Evolutionary conservation across 2,329 filamentous ascomycete species (phyloP).

Genomic region (Monosporascus sp.): DNA sequence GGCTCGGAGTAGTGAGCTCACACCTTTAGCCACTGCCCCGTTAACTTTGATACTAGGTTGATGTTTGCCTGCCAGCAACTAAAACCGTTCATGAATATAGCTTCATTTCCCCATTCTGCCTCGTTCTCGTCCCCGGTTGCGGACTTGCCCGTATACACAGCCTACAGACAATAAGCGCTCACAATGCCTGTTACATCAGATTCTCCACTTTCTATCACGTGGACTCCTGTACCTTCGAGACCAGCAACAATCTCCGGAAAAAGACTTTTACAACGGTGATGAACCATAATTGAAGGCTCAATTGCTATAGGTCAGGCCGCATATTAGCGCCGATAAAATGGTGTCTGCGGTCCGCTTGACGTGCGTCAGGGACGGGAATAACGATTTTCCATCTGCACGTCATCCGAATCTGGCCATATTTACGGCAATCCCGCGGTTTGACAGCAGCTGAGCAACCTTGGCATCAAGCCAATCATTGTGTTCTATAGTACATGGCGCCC

Average conservation of each 20-base stretch:
- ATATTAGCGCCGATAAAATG: too few relatives aligned
- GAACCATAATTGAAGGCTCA: not conserved
- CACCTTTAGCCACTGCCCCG: not conserved
- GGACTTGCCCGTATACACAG: not conserved
- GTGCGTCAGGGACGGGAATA: constrained; percentile 5
- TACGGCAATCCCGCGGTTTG: constrained; percentile 20
- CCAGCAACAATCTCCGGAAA: not conserved
- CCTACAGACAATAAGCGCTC: not conserved
- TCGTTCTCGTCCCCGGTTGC: not conserved
- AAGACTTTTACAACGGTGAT: not conserved
- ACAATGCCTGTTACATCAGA: not conserved
- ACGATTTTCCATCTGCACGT: constrained; percentile 11
- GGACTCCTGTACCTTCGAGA: not conserved
- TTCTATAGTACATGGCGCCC: not conserved
- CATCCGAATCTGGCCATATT: constrained; percentile 11
- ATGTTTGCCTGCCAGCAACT: not conserved
- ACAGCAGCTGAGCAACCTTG: constrained; percentile 19
- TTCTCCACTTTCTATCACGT: not conserved
- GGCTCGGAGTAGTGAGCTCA: too few relatives aligned
- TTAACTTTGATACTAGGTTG: not conserved
- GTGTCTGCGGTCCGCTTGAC: not conserved
- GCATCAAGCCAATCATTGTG: constrained; percentile 1
- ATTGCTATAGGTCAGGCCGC: not conserved
- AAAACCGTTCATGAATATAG: not conserved
- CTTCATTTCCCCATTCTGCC: not conserved